Conservation (phyloP, 306 rosid species). For the Cucumis cinereus region DNA sequence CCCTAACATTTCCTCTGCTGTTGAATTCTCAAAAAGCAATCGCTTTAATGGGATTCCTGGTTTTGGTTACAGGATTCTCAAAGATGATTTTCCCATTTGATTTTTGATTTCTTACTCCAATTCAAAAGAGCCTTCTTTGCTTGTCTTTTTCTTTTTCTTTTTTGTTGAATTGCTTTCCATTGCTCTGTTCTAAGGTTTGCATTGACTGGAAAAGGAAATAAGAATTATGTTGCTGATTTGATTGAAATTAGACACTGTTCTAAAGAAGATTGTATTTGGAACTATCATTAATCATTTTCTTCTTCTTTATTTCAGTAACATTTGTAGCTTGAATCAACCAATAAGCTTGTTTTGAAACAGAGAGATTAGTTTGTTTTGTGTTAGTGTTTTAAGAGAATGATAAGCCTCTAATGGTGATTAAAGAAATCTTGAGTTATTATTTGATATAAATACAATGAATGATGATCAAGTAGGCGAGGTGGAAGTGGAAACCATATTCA, state of each 20-base stretch:
- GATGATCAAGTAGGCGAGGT: background rate
- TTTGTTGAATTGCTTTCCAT: background rate
- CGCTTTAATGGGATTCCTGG: slow-evolving; percentile 39
- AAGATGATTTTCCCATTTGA: slow-evolving; percentile 27
- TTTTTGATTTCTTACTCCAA: background rate
- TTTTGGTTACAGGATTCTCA: slow-evolving; percentile 45
- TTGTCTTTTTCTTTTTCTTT: background rate
- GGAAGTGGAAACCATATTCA: background rate
- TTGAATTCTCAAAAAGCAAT: slow-evolving; percentile 39
- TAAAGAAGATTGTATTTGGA: background rate
- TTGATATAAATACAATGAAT: background rate
- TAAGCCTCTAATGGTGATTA: background rate
- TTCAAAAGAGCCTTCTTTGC: background rate
- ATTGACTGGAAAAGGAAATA: background rate
- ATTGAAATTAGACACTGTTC: background rate
- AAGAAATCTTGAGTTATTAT: background rate
- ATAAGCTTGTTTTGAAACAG: background rate
- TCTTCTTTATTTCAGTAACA: background rate
- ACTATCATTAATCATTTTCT: background rate
- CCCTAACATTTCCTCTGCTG: slow-evolving; percentile 37
- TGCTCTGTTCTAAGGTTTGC: background rate
- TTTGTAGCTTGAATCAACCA: background rate
- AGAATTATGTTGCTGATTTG: background rate
- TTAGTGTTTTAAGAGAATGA: background rate
- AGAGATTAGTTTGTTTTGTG: background rate